These are phyloP conservation scores for Neurospora sublineolata DNA, from an alignment of 495 filamentous ascomycete species.

Conservation along the genomic window DNA sequence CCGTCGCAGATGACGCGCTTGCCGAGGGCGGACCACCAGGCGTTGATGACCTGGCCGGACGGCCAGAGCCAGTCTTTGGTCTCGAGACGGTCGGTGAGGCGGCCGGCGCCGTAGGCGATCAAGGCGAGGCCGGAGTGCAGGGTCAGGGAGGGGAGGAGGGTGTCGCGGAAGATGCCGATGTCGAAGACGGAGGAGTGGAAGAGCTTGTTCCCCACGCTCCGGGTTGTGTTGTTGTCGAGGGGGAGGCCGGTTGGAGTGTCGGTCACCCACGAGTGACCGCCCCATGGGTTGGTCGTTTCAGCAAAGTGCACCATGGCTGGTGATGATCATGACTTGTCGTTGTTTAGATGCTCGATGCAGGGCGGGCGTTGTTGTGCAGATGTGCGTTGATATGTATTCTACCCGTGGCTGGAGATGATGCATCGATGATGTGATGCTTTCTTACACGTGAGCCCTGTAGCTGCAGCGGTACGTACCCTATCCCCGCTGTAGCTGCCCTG, in stretches of 20 bases:
- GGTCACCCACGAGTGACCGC: not conserved
- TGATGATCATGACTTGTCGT: not conserved
- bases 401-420: too few species aligned
- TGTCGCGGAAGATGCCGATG: slow-evolving; percentile 40
- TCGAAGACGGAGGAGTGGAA: slow-evolving; percentile 27
- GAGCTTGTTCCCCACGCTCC: not conserved
- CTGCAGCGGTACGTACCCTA: not conserved
- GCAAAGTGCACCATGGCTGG: slow-evolving; percentile 4
- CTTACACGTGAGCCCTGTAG: not conserved
- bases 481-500: not conserved
- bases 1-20: slow-evolving; percentile 27
- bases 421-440: not conserved
- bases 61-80: slow-evolving; percentile 50
- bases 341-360: not conserved
- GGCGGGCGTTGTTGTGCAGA: not conserved
- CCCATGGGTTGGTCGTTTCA: slow-evolving; percentile 9
- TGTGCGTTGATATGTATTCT: not conserved
- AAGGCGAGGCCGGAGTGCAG: slow-evolving; percentile 35
- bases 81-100: slow-evolving; percentile 39
- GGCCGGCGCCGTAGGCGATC: slow-evolving; percentile 35
- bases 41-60: slow-evolving; percentile 40
- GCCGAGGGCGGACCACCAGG: slow-evolving; percentile 48
- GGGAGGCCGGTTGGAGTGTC: not conserved
- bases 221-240: not conserved
- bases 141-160: slow-evolving; percentile 37